Conservation (phyloP, 345 rosid genomes). For the Leavenworthia alabamica region DNA sequence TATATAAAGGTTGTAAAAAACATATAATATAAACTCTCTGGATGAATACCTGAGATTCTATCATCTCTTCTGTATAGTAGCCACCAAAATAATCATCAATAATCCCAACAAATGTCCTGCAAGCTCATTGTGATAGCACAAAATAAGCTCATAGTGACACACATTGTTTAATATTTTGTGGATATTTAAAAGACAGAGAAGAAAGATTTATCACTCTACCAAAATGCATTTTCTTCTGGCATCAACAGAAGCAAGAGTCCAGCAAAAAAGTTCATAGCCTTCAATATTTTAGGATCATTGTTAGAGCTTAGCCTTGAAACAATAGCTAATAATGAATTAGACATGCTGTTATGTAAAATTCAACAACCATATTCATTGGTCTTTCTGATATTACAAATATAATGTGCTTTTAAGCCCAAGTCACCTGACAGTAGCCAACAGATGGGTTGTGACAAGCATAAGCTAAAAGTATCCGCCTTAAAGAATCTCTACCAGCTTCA, state of each 20-base stretch:
- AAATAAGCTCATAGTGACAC: not conserved
- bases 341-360: not conserved
- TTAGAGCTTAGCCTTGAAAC: not conserved
- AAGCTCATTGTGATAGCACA: not conserved
- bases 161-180: not conserved
- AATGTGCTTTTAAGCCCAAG: not conserved
- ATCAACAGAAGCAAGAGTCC: conserved; percentile 88
- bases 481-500: conserved; percentile 81
- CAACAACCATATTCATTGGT: not conserved
- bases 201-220: conserved; percentile 48
- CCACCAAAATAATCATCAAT: conserved; percentile 92
- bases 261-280: conserved; percentile 99
- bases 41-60: conserved; percentile 79
- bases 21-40: not conserved
- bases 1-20: not conserved
- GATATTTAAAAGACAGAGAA: not conserved
- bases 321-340: not conserved
- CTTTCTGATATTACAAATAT: not conserved
- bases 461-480: conserved; percentile 80
- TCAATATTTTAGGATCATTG: conserved; percentile 33
- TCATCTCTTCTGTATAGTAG: conserved; percentile 86
- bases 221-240: conserved; percentile 99
- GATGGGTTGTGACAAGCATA: conserved; percentile 90
- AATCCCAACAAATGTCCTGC: conserved; percentile 86
- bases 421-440: conserved; percentile 98